Base-by-base conservation (phyloP, 2,329 filamentous ascomycete species). In the Davidsoniella neocaledoniae region DNA sequence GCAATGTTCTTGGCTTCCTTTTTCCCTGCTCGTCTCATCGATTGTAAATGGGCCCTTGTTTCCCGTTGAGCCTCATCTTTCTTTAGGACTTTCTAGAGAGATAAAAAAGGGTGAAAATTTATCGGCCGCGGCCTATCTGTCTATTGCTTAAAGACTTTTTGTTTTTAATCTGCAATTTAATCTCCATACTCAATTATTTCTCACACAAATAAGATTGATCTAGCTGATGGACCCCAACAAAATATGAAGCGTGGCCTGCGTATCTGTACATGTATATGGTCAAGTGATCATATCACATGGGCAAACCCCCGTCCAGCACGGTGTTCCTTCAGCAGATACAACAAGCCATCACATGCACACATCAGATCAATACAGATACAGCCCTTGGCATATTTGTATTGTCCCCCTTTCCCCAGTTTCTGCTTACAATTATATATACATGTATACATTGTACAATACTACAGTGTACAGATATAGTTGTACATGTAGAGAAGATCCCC, bases 201-300 rank as follows among this genome's bases (percentile, higher is more conserved):
- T 43, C 12, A 17, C 40, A 3, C 16, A 41, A 41, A 41, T 10
- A 14, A 43, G 10, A 43, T 43, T 43, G 17, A 12, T 33, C 3
- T 33, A 33, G 29, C 12, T 33, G 29, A 33, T 33, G 9, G n/a
- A 25, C 19, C 41, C 41, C 41, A 43, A 3, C 19, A 21, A 43
- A 6, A 37, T 33, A 17, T 25, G 25, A 26, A 39, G 41, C 41
- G 12, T 10, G 21, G 41, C 17, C 41, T 25, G 12, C 37, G 12
- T 16, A 39, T 39, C 5, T 16, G 16, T 33, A 23, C 19, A 47
- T n/a, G 17, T 23, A 14, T 38, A 17, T 33, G 43, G 49, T 51
- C 49, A 51, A 51, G 44, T 51, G 49, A 51, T 36, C 29, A 14
- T 12, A 33, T 51, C 49, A 51, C 49, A 46, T 47, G 49, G 49